Evolutionary conservation across 164 flowering plant species (phyloP), one percentile per base, ranked within the genome.

Genomic region (Santalum album): DNA sequence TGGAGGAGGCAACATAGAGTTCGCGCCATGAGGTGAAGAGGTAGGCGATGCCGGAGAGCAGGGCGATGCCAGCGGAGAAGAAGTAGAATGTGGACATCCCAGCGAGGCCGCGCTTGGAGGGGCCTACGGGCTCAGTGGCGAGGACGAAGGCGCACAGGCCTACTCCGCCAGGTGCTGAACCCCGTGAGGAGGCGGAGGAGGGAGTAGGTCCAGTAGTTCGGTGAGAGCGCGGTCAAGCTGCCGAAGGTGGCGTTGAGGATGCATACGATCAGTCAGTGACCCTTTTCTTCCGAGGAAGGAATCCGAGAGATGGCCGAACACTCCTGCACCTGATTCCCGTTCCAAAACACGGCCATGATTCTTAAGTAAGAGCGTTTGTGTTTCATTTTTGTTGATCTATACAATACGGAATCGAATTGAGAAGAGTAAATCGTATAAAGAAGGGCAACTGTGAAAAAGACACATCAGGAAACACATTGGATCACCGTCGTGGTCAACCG

Each of bases 11-110:
- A 1, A 91, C 56, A 74, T 86, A 88, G 48, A 91, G 89, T 0
- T 45, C 57, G 0, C 95, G 78, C 98, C 98, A 91, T n/a, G 90
- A 48, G 2, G 17, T 70, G 70, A 86, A 84, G 26, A 78, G 12
- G 71, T 79, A 88, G 7, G 96, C 96, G 5, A 81, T 70, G 32
- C 72, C 89, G 1, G 95, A 63, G n/a, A 88, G 84, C 0, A 77
- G 19, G 0, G 86, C 90, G 2, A 88, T 88, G 9, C 96, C 96
- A 0, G 45, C 34, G 0, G 98, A 91, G 78, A 91, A 91, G 76
- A 91, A 88, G 74, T 86, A 88, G 77, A 91, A 91, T 3, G 92
- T 82, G 36, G 92, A 91, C 98, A 91, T 86, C 25, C 98, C 98
- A 5, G 82, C 96, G 0, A 55, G 50, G 6, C 98, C 98, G 0